Evolutionary conservation across 2,329 filamentous ascomycete species (phyloP).

Genomic region (Boeremia exigua): DNA sequence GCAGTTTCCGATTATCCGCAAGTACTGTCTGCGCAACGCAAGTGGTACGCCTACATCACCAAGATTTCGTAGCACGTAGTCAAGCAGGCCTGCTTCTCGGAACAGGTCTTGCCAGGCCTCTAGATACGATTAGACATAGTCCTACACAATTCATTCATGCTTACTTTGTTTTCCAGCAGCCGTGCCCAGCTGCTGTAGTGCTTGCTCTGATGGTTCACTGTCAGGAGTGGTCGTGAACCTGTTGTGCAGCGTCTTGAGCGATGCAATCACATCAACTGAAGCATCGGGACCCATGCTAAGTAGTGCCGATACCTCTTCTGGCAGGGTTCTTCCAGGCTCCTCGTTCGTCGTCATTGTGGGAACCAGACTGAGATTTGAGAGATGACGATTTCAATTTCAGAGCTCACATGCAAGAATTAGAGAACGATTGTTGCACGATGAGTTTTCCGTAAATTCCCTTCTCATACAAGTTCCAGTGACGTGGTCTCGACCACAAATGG

Average conservation of each 20-base stretch:
- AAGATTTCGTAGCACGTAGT: conserved; percentile 34
- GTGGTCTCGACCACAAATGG: conserved; percentile 1
- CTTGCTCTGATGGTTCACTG: conserved; percentile 5
- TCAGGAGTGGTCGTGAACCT: conserved; percentile 3
- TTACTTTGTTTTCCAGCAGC: conserved; percentile 43
- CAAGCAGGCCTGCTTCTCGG: conserved; percentile 37
- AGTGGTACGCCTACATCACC: conserved; percentile 25
- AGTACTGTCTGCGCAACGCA: conserved; percentile 39
- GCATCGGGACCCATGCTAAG: not conserved
- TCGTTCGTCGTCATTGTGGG: conserved; percentile 1
- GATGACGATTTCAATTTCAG: not conserved
- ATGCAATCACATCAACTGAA: not conserved
- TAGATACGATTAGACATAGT: conserved; percentile 33
- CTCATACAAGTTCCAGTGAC: conserved; percentile 13
- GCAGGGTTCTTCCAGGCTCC: not conserved
- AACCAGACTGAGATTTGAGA: not conserved
- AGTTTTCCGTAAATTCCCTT: not conserved
- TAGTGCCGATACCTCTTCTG: conserved; percentile 5
- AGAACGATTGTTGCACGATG: not conserved
- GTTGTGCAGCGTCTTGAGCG: conserved; percentile 1
- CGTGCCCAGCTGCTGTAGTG: conserved; percentile 39
- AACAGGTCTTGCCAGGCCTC: conserved; percentile 40
- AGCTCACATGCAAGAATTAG: not conserved
- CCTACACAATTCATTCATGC: not conserved
- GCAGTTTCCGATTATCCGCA: conserved; percentile 48